These are phyloP conservation scores for Mycena maculata DNA, from an alignment of 768 basidiomycete species.

Conservation along the genomic window DNA sequence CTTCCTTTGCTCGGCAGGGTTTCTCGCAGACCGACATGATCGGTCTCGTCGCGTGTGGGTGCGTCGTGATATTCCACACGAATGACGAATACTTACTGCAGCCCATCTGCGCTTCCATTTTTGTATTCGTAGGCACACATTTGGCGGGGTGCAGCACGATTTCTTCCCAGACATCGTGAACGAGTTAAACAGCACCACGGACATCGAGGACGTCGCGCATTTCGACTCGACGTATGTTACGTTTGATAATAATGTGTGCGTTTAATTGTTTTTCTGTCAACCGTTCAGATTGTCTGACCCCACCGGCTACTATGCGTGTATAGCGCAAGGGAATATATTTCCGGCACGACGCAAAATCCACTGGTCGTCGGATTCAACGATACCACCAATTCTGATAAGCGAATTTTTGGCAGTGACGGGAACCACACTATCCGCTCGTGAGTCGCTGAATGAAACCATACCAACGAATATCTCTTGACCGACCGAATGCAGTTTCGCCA, in stretches of 20 bases:
- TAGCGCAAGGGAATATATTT: constrained; percentile 25
- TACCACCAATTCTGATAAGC: constrained; percentile 29
- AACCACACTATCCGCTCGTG: constrained; percentile 22
- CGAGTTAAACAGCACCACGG: not conserved
- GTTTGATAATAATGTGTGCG: constrained; percentile 26
- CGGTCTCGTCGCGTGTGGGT: constrained; percentile 20
- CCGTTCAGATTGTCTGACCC: constrained; percentile 2
- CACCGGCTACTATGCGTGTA: too few relatives aligned
- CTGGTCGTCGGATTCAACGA: constrained; percentile 22
- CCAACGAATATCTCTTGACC: not conserved
- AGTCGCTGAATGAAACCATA: not conserved
- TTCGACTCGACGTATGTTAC: constrained; percentile 23
- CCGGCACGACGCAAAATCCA: constrained; percentile 11
- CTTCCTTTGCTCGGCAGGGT: constrained; percentile 15
- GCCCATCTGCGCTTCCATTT: not conserved
- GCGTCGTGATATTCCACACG: not conserved
- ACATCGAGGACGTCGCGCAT: constrained; percentile 19
- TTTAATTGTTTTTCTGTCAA: not conserved
- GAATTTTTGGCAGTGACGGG: constrained; percentile 26
- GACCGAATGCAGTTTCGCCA: constrained; percentile 6
- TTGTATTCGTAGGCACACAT: not conserved
- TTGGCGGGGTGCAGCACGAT: constrained; percentile 22
- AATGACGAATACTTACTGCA: not conserved
- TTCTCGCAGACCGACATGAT: constrained; percentile 19
- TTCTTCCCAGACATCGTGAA: constrained; percentile 19